These are phyloP conservation scores for Zoysia pacifica DNA, from an alignment of 176 grass and related monocot species.

Conservation along the genomic window DNA sequence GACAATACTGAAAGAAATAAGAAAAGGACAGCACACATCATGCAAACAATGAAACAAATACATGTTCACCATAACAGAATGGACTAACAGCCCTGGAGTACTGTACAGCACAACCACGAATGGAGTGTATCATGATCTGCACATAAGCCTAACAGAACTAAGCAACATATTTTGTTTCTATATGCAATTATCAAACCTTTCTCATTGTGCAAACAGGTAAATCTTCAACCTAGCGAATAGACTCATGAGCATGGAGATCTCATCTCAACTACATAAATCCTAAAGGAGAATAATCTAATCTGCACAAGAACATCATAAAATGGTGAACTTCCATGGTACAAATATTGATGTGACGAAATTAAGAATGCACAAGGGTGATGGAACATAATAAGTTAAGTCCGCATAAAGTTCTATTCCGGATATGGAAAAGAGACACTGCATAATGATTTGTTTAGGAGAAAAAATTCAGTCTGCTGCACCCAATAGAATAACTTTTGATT, in stretches of 20 bases:
- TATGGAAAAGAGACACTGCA: background rate
- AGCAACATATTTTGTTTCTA: background rate
- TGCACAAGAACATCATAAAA: slow-evolving; percentile 5
- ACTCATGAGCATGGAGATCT: background rate
- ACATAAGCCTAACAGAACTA: slow-evolving; percentile 8
- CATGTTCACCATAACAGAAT: background rate
- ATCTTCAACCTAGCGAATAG: background rate
- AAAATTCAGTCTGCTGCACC: slow-evolving; percentile 9
- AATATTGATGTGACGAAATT: slow-evolving; percentile 5
- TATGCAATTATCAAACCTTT: no score
- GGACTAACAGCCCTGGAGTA: background rate
- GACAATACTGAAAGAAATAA: background rate
- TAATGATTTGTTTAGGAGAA: background rate
- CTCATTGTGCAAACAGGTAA: slow-evolving; percentile 1
- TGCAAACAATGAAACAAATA: background rate
- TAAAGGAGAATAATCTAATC: background rate
- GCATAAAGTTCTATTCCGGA: background rate
- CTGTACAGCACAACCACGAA: background rate
- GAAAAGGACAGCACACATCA: background rate
- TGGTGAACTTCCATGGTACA: background rate
- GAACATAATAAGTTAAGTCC: background rate
- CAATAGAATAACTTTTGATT: background rate
- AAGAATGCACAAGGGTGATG: background rate
- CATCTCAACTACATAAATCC: background rate
- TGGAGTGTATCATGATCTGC: background rate